Percentiles rank a stretch among this genome's conserved stretches.
phyloP scores from a whole-genome alignment of 257 asterid genomes.

The Fraxinus pennsylvanica region DNA sequence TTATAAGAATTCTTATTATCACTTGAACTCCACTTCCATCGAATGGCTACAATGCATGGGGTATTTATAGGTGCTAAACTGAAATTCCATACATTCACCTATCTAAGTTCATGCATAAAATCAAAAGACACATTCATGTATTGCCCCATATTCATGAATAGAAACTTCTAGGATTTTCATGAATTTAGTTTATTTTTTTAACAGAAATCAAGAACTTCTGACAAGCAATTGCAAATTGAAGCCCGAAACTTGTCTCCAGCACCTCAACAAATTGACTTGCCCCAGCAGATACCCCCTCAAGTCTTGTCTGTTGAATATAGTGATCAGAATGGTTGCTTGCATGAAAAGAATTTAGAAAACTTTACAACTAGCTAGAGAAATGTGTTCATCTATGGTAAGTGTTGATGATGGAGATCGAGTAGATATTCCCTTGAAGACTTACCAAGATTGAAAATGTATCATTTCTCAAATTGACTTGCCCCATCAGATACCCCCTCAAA shows the following conservation, averaged over 20 bases:
- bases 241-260: conserved; percentile 59
- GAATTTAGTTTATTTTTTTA: no score
- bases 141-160: no score
- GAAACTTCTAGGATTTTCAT: no score
- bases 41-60: no score
- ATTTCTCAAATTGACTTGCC: no score
- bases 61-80: no score
- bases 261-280: conserved; percentile 82
- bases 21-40: no score
- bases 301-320: conserved; percentile 67
- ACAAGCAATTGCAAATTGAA: conserved; percentile 11
- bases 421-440: not conserved
- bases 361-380: not conserved
- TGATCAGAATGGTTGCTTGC: conserved; percentile 21
- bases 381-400: not conserved
- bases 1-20: no score
- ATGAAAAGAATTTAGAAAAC: not conserved
- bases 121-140: no score
- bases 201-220: not conserved
- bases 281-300: conserved; percentile 73
- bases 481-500: no score
- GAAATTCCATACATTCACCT: no score
- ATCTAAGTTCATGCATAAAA: no score
- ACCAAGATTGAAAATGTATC: not conserved
- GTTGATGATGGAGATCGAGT: not conserved